Base-by-base conservation (phyloP, 2,329 filamentous ascomycete species). In the Macrophomina tecta region DNA sequence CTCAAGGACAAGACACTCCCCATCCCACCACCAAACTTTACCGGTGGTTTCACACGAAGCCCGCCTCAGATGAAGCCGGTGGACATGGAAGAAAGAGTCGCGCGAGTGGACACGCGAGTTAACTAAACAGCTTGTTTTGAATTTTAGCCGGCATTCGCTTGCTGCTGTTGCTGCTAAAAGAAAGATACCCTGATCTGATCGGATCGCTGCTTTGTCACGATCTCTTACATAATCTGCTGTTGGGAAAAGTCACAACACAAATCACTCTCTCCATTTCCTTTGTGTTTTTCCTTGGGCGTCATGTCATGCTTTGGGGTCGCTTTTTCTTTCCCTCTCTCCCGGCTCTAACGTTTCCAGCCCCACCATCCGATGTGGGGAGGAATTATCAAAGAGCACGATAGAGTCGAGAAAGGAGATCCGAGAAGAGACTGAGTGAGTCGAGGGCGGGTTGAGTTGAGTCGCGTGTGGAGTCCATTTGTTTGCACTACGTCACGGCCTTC, bases 1-100 rank as follows among this genome's bases (percentile, higher is more conserved):
- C 69, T 55, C 58, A 70, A 61, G 49, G 73, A 78, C 53, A 79
- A 79, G 69, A 73, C 78, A 46, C 65, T 79, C 12, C 77, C 78
- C 5, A 68, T 73, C 28, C 74, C 76, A 14, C 67, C 61, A 18
- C 65, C 76, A 36, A 55, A 56, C 52, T 66, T 61, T 30, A 38
- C 65, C 5, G 38, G 48, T 8, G 36, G 34, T 28, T 66, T 66
- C 56, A 48, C 65, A 8, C 72, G 71, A 23, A 75, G 73, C 32
- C 65, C 65, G 34, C 23, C 58, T 9, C 42, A 18, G 12, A 64
- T 64, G 60, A 67, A 67, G 51, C 51, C 58, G 28, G 51, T 67
- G 38, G 60, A 67, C 14, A 67, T 67, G 65, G 65, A 67, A 23
- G 55, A 63, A 45, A 61, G 62, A 46, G 58, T 48, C 4, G 40